These are phyloP conservation scores for Hypoxylon sp. DNA, from an alignment of 2,329 filamentous ascomycete species.

Conservation along the genomic window DNA sequence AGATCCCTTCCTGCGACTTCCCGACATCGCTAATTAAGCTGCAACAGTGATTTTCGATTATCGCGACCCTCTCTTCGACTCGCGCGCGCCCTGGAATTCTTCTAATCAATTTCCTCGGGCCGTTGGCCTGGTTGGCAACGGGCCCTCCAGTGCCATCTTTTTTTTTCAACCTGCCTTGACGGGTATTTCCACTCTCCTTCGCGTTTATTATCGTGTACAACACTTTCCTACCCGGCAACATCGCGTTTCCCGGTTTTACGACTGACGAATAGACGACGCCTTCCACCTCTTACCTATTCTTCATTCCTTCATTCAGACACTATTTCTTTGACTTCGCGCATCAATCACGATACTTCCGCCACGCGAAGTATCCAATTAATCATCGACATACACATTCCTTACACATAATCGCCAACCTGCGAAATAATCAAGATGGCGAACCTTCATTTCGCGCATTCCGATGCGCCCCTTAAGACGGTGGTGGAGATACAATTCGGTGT, in stretches of 20 bases:
- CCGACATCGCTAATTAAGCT: constrained; percentile 49
- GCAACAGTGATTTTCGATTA: constrained; percentile 50
- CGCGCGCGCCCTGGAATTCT: constrained; percentile 40
- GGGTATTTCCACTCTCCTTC: constrained; percentile 46
- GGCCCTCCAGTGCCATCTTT: constrained; percentile 53
- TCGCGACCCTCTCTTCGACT: constrained; percentile 34
- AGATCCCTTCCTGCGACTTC: constrained; percentile 44
- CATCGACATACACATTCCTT: too few species aligned
- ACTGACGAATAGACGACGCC: constrained; percentile 37
- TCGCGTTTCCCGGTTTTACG: constrained; percentile 20
- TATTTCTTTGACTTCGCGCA: constrained; percentile 10
- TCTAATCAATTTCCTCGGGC: constrained; percentile 43
- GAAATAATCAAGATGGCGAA: constrained; percentile 79
- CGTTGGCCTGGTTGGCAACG: constrained; percentile 52
- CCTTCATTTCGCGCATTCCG: constrained; percentile 88
- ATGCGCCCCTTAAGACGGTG: constrained; percentile 95
- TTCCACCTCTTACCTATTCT: constrained; percentile 23
- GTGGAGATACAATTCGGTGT: constrained; percentile 99
- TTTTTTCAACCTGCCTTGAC: constrained; percentile 44
- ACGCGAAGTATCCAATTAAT: constrained; percentile 2
- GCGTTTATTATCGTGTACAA: constrained; percentile 22
- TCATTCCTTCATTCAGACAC: constrained; percentile 17
- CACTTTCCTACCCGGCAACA: constrained; percentile 36
- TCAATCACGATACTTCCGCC: neutral
- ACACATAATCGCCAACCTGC: neutral